These are phyloP conservation scores for Hyaloscypha variabilis DNA, from an alignment of 495 filamentous ascomycete species.

Conservation along the genomic window DNA sequence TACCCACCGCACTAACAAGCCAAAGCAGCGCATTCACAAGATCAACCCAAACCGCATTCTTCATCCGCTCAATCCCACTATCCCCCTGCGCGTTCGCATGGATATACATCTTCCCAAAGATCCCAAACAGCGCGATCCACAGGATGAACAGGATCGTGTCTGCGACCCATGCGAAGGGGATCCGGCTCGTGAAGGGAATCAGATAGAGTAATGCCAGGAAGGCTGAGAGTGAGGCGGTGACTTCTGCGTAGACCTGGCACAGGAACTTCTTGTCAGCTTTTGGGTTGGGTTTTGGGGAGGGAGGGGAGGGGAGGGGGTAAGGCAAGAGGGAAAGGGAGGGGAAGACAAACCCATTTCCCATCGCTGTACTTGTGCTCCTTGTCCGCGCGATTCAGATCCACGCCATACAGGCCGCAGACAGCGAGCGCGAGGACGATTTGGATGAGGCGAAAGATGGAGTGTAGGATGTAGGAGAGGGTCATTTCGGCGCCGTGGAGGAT, in stretches of 20 bases:
- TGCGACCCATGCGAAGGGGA: conserved; percentile 68
- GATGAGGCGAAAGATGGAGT: conserved; percentile 61
- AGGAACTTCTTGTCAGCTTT: neutral
- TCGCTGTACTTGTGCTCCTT: conserved; percentile 51
- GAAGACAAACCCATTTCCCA: conserved; percentile 64
- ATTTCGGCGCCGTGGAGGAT: conserved; percentile 24
- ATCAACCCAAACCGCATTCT: conserved; percentile 85
- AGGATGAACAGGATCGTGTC: conserved; percentile 71
- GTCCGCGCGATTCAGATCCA: conserved; percentile 64
- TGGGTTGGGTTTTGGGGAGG: neutral
- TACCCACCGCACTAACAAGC: conserved; percentile 55
- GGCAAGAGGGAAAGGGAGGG: neutral
- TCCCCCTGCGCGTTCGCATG: conserved; percentile 63
- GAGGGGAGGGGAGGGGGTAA: neutral
- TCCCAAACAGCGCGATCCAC: conserved; percentile 79
- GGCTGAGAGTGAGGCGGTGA: conserved; percentile 62
- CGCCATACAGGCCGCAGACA: conserved; percentile 78
- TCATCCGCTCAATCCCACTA: conserved; percentile 69
- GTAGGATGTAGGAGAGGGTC: conserved; percentile 40
- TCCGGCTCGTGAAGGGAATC: conserved; percentile 57
- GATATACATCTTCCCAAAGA: conserved; percentile 81
- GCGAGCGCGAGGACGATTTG: conserved; percentile 76
- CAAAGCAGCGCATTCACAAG: conserved; percentile 64
- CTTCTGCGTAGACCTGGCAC: conserved; percentile 66
- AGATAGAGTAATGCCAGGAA: conserved; percentile 63